These are phyloP conservation scores for Metschnikowia reukaufii DNA, from an alignment of 805 yeast species.

Conservation along the genomic window DNA sequence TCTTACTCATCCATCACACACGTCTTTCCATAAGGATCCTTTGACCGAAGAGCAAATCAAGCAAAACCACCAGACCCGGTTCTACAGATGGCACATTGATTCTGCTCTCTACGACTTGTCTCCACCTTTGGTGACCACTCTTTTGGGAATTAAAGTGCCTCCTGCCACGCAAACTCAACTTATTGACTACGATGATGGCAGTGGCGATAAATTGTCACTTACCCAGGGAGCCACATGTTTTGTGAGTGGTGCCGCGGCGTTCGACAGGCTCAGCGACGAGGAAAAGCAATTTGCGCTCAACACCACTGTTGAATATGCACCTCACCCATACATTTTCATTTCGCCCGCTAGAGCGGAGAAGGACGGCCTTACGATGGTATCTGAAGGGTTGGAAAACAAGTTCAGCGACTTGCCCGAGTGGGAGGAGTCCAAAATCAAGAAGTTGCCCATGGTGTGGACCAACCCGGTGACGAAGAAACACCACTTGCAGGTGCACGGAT, in stretches of 20 bases:
- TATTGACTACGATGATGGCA: slow-evolving; percentile 54
- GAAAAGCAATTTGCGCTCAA: slow-evolving; percentile 72
- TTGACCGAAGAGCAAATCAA: slow-evolving; percentile 64
- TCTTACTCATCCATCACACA: slow-evolving; percentile 83
- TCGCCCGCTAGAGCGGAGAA: slow-evolving; percentile 78
- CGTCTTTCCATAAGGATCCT: slow-evolving; percentile 70
- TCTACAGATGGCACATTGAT: slow-evolving; percentile 93
- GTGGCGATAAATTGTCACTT: slow-evolving; percentile 61
- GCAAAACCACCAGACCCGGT: slow-evolving; percentile 64
- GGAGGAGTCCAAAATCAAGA: slow-evolving; percentile 77
- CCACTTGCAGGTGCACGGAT: slow-evolving; percentile 85
- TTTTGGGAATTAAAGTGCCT: slow-evolving; percentile 81
- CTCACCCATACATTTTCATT: slow-evolving; percentile 87
- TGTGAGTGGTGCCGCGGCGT: slow-evolving; percentile 81
- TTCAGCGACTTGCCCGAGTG: slow-evolving; percentile 75
- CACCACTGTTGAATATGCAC: slow-evolving; percentile 86
- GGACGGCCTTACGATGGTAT: slow-evolving; percentile 83
- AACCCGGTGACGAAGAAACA: slow-evolving; percentile 82
- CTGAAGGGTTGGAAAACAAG: slow-evolving; percentile 70
- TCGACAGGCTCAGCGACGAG: slow-evolving; percentile 60
- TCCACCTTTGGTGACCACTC: slow-evolving; percentile 84
- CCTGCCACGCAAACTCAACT: slow-evolving; percentile 59
- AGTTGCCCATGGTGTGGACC: slow-evolving; percentile 87
- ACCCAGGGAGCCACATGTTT: slow-evolving; percentile 90
- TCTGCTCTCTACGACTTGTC: slow-evolving; percentile 83